Evolutionary conservation across 108 stramenopile species (phyloP).

Genomic region (Cyclostephanos invisitatus): DNA sequence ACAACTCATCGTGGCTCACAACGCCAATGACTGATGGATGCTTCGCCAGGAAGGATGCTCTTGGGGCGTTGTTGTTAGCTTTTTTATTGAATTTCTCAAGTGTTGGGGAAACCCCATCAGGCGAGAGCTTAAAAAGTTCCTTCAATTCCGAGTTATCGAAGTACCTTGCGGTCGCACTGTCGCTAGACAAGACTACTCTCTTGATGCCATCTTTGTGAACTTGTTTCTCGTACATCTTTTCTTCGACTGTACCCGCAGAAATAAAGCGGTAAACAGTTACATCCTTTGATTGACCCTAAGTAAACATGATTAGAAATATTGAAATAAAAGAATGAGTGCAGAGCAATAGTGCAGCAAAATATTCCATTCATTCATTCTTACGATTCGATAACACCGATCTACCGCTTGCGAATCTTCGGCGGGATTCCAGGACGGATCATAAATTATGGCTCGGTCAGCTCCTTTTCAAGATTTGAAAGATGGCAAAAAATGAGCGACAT

Average conservation of each 20-base stretch:
- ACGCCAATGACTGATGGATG: slow-evolving; percentile 68
- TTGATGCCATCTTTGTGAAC: slow-evolving; percentile 87
- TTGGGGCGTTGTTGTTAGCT: slow-evolving; percentile 13
- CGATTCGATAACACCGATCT: slow-evolving; percentile 87
- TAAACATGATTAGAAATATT: too few relatives aligned
- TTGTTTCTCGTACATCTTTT: slow-evolving; percentile 67
- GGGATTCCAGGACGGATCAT: slow-evolving; percentile 87
- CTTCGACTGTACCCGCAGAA: slow-evolving; percentile 93
- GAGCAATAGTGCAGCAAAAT: not conserved
- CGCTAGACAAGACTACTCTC: slow-evolving; percentile 53
- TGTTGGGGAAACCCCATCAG: slow-evolving; percentile 62
- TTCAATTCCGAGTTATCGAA: slow-evolving; percentile 69
- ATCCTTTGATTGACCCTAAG: slow-evolving; percentile 81
- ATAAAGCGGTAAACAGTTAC: slow-evolving; percentile 96
- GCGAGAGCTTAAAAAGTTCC: slow-evolving; percentile 66
- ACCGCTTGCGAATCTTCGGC: slow-evolving; percentile 95
- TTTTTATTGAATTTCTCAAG: slow-evolving; percentile 57
- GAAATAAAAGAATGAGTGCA: not conserved
- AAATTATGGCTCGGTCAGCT: slow-evolving; percentile 85
- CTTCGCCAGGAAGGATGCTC: slow-evolving; percentile 50
- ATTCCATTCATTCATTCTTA: not conserved
- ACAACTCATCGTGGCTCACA: slow-evolving; percentile 76
- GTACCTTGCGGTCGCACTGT: slow-evolving; percentile 66
- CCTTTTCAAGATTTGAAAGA: slow-evolving; percentile 28
- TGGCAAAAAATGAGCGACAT: slow-evolving; percentile 4